Base-by-base conservation (phyloP, 2,329 filamentous ascomycete genomes). In the Aspergillus neoniger region DNA sequence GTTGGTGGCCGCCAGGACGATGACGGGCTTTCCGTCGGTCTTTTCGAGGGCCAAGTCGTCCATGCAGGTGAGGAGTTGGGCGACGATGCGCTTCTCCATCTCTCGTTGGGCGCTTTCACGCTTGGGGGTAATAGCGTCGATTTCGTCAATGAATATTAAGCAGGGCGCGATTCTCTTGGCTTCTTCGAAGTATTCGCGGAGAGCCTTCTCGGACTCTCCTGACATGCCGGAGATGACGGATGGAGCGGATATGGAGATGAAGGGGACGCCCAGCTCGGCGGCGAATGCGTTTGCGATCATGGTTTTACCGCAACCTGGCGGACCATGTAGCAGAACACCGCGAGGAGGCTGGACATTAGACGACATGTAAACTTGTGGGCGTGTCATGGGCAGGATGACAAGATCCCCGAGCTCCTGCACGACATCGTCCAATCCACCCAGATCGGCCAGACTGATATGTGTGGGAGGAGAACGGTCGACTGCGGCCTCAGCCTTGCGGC, bases 1-100 rank as follows among this genome's bases (percentile, higher is more conserved):
- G 73, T 96, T 96, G 0, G 94, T 97, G 2, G 95, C 95, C 1
- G 93, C 95, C 54, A 98, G 84, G 14, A 96, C 91, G 32, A 98
- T 89, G 8, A 98, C 91, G 1, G 90, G 89, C 71, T 91, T 91
- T 2, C 87, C 88, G 14, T 86, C 86, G 3, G 88, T 88, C 63
- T 88, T 87, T 58, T 91, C 87, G 64, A 90, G 81, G 39, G 86
- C 84, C 43, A 98, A 82, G 58, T 90, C 88, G 69, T 92, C 90
- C 90, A 98, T 96, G 59, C 92, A 96, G 19, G 90, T 89, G 58
- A 91, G 81, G 65, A 98, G 86, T 71, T 96, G 91, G 0, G 88
- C 86, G 12, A 96, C 89, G 63, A 96, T 95, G 56, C 92, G 83
- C 71, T 92, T 91, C 73, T 96, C 92, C 86, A 96, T 94, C 65